phyloP scores from a whole-genome alignment of 768 basidiomycete genomes.

The Phaffia australis region DNA sequence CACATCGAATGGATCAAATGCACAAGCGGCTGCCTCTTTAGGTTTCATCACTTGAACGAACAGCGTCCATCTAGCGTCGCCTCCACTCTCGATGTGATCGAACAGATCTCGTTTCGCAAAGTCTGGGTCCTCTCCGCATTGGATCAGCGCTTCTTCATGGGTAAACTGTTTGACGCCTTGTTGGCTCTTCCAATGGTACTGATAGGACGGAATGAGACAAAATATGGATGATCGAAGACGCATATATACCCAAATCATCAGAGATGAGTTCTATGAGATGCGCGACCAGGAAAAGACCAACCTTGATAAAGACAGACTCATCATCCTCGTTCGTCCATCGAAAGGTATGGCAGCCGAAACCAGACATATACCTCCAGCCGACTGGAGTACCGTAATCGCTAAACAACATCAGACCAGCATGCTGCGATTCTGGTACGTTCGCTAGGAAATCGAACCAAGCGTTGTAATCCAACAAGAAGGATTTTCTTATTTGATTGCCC shows the following conservation, averaged over 20 bases:
- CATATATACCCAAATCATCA: neutral
- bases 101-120: constrained; percentile 35
- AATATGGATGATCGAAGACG: neutral
- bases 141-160: constrained; percentile 31
- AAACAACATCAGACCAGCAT: constrained; percentile 35
- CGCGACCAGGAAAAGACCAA: constrained; percentile 10
- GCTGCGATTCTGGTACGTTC: constrained; percentile 34
- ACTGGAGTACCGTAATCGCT: constrained; percentile 36
- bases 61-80: constrained; percentile 33
- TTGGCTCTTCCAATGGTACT: constrained; percentile 33
- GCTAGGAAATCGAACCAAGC: constrained; percentile 37
- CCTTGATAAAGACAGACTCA: constrained; percentile 32
- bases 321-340: constrained; percentile 31
- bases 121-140: constrained; percentile 34
- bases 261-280: too few species aligned
- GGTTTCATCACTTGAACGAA: constrained; percentile 35
- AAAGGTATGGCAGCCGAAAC: constrained; percentile 33
- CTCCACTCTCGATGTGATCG: constrained; percentile 35
- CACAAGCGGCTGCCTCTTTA: constrained; percentile 30
- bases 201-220: neutral
- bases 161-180: constrained; percentile 31
- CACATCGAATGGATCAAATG: constrained; percentile 36
- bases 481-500: too few species aligned
- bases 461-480: constrained; percentile 35
- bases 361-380: constrained; percentile 29